phyloP scores from a whole-genome alignment of 1,139 yeast genomes.

The Candida albicans region DNA sequence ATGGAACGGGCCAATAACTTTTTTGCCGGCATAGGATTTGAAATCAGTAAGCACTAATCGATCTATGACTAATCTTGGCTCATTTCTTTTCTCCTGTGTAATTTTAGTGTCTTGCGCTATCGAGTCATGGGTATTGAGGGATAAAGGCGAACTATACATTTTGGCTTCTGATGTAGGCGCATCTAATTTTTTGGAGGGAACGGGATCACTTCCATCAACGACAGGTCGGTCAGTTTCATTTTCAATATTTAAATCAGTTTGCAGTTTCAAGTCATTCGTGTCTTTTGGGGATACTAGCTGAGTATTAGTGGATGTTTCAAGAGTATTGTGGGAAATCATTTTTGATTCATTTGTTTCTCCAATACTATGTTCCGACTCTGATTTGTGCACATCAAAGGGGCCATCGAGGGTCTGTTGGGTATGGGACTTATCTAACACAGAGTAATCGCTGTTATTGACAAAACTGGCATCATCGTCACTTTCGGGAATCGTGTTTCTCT shows the following conservation, averaged over 20 bases:
- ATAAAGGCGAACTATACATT: conserved; percentile 1
- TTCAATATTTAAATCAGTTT: not conserved
- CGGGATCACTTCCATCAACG: not conserved
- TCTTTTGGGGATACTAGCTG: too few species aligned
- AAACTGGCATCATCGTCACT: conserved; percentile 29
- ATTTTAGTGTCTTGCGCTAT: conserved; percentile 5
- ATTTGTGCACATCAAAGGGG: not conserved
- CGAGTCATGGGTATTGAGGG: conserved; percentile 8
- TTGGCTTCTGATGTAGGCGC: not conserved
- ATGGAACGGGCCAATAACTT: conserved; percentile 92
- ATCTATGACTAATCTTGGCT: conserved; percentile 71
- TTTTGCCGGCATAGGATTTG: conserved; percentile 96
- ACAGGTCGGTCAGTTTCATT: not conserved
- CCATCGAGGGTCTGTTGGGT: not conserved
- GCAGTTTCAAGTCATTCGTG: too few species aligned
- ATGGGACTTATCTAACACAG: not conserved
- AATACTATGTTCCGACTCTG: too few species aligned
- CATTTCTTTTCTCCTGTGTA: conserved; percentile 18
- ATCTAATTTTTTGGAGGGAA: not conserved
- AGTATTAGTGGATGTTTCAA: not conserved
- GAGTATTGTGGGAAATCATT: too few species aligned
- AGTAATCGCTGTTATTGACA: conserved; percentile 44
- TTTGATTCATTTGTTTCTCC: too few species aligned
- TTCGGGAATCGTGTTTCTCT: conserved; percentile 18
- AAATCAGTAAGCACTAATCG: conserved; percentile 77